Base-by-base conservation (phyloP, 768 basidiomycete genomes). In the Tulasnella sp. region DNA sequence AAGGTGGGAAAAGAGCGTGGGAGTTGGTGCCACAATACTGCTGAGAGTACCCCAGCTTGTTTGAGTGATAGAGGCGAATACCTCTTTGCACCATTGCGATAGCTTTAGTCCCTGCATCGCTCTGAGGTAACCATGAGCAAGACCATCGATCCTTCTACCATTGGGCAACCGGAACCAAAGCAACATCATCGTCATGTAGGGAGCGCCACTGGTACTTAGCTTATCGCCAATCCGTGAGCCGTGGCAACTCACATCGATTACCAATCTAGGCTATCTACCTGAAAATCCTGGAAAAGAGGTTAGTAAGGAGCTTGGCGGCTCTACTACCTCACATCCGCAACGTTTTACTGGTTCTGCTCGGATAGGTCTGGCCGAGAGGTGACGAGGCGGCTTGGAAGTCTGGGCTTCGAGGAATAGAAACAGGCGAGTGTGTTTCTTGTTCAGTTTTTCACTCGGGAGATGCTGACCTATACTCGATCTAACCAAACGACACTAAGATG, bases 211-310 rank as follows among this genome's bases (percentile, higher is more conserved):
- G 83, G 83, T 82, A 54, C 72, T 68, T 52, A 74, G 58, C 36
- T n/a, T 7, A 29, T 40, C 67, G 34, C 36, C 42, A 40, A 19
- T 19, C 22, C 19, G 22, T n/a, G 49, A 49, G 49, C 1, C n/a
- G 49, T n/a, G 49, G 22, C 22, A 22, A 49, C 68, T 38, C 31
- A 5, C 22, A 37, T 72, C 38, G 34, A 39, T 39, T 17, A 6
- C 31, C 12, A 6, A 42, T 49, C 6, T 25, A 94, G 93, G 91
- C 19, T 94, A 93, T 81, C 83, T 91, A 3, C 91, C 93, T 4
- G 93, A 94, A 82, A 87, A 87, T 67, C 92, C 94, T 67, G 93
- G 93, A 40, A 90, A 92, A 81, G 93, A 94, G 52, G 75, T 71
- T 2, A 31, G 75, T 69, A 15, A 6, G 9, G 36, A n/a, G 12